Base-by-base conservation (phyloP, 148 eudicot species). In the Persicaria tinctoria region DNA sequence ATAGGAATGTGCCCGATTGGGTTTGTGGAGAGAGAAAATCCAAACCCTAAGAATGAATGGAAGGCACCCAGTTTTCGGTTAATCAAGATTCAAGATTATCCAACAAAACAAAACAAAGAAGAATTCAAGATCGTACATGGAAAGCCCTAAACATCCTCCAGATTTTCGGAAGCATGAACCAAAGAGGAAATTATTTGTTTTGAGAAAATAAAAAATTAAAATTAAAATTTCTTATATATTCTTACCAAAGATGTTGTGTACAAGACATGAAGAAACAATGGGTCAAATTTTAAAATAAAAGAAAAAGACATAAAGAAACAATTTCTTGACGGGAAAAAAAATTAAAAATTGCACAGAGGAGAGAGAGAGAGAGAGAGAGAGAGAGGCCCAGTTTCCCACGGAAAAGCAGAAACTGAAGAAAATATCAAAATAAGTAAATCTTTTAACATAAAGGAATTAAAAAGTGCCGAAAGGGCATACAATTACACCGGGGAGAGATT, bases 51-150 rank as follows among this genome's bases (percentile, higher is more conserved):
- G 27, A 46, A 38, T 32, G 27, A 23, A 23, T 64, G 70, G 17
- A 64, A 32, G 70, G 45, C 46, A 64, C 46, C 48, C 70, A 66
- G 70, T 23, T 66, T 50, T 38, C 14, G 70, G 48, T 41, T 66
- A 66, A 66, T 66, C 70, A 66, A 66, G 70, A 66, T 66, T 66
- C 70, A 66, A 66, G 70, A 66, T 44, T 64, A 46, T 64, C 47
- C 70, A 38, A 38, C 70, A 6, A 64, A 64, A 64, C 70, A 32
- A 64, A 64, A 64, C 70, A 32, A 17, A 64, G 13, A 64, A 38
- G 14, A 12, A 13, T 38, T 64, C 70, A 64, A 64, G 41, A 5
- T 41, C 41, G 70, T 41, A 27, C 70, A 64, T 12, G 70, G 45
- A 64, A 64, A 64, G 70, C 70, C 70, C 70, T 64, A 64, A 38